phyloP scores from a whole-genome alignment of 345 rosid species.

The Linum lewisii region DNA sequence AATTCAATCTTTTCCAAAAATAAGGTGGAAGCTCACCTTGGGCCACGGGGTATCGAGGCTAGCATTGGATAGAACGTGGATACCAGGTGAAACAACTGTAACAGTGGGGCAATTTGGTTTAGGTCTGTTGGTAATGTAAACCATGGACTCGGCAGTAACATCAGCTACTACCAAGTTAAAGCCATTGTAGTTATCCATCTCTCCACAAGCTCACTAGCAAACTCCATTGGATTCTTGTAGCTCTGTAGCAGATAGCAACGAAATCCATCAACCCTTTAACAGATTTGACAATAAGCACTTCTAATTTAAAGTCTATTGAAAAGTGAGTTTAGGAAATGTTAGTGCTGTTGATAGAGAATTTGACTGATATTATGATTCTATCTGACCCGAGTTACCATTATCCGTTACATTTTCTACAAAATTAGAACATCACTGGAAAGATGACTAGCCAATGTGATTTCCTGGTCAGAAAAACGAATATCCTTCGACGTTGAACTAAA shows the following conservation, averaged over 20 bases:
- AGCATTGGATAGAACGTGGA: conserved; percentile 67
- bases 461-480: no score
- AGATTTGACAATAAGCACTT: not conserved
- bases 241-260: conserved; percentile 29
- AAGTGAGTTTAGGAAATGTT: no score
- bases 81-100: conserved; percentile 55
- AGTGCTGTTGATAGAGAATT: no score
- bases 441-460: no score
- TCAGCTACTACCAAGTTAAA: conserved; percentile 61
- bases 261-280: not conserved
- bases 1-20: not conserved
- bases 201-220: conserved; percentile 41
- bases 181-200: conserved; percentile 44
- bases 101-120: conserved; percentile 18
- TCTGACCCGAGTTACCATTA: no score
- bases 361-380: no score
- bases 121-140: conserved; percentile 65
- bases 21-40: conserved; percentile 36
- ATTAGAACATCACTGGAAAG: no score
- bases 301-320: no score
- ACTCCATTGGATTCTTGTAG: conserved; percentile 44
- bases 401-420: no score
- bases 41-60: conserved; percentile 80
- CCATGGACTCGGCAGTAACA: conserved; percentile 43
- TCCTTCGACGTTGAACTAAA: no score